Evolutionary conservation across 108 stramenopile genomes (phyloP), one percentile per base, ranked within the genome.

Genomic region (Skeletonema potamos): DNA sequence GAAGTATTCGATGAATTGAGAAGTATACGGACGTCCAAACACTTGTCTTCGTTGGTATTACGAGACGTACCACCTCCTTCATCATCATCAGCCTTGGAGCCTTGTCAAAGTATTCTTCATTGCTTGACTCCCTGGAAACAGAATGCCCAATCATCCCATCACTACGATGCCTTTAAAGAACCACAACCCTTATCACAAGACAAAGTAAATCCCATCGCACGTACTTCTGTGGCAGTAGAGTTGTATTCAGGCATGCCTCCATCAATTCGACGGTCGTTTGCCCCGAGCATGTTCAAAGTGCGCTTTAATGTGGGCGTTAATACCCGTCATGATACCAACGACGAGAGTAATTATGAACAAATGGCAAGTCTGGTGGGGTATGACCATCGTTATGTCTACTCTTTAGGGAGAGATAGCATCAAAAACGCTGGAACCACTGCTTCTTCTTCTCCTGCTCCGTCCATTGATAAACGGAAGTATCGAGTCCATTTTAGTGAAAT

Each of bases 51-150:
- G 17, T 8, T 59, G 58, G 58, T 59, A 24, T 34, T 55, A 34
- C 61, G 58, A n/a, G 51, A 72, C 2, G 18, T 62, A 20, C 20
- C 18, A 24, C 22, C 48, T 51, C 22, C 48, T 15, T n/a, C 34
- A 34, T 34, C 34, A n/a, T n/a, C 39, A 51, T 51, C 48, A 24
- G n/a, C 43, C 43, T 17, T 44, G 43, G 48, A 51, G 22, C 51
- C 54, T 33, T 17, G 92, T 94, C 60, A 95, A 58, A 54, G 93
- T 59, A 67, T 98, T 91, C 84, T 96, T 88, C 74, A 89, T 36
- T 70, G 69, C 26, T 37, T 70, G 22, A 41, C 26, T 27, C 69
- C 69, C 32, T 70, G 69, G 69, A 70, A 59, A 32, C 24, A 41
- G 48, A 27, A 58, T 29, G 54, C 10, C 17, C 27, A 15, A 30